A percentile compares a stretch with the other conserved stretches of the same genome.
Conservation (phyloP, 2,329 filamentous ascomycete species). For the Penicillium sp. region DNA sequence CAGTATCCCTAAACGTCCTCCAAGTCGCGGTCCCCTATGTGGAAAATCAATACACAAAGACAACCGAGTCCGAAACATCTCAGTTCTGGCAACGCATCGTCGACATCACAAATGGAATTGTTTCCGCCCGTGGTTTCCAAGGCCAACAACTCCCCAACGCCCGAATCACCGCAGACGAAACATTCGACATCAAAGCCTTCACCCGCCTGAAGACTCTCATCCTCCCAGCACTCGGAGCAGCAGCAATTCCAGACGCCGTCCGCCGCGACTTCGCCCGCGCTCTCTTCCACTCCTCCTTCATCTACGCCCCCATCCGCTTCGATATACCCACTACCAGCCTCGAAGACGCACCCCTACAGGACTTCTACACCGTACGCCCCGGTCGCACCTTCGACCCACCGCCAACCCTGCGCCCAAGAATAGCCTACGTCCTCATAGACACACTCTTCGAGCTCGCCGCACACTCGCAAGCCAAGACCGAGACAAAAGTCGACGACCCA, state of each 20-base stretch:
- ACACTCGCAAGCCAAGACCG: constrained; percentile 42
- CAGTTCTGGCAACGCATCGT: constrained; percentile 70
- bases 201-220: constrained; percentile 64
- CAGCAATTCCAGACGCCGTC: constrained; percentile 63
- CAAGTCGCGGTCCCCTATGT: constrained; percentile 63
- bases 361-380: constrained; percentile 63
- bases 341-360: constrained; percentile 53
- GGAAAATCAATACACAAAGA: constrained; percentile 39
- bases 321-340: constrained; percentile 52
- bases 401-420: constrained; percentile 64
- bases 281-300: constrained; percentile 77
- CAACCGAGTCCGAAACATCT: constrained; percentile 44
- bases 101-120: constrained; percentile 65
- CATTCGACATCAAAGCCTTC: constrained; percentile 78
- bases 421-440: constrained; percentile 77
- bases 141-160: constrained; percentile 38
- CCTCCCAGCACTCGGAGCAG: constrained; percentile 68
- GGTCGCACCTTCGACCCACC: constrained; percentile 70
- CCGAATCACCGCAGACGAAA: constrained; percentile 65
- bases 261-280: constrained; percentile 69
- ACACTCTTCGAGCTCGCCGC: constrained; percentile 71
- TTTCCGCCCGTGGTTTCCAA: constrained; percentile 61
- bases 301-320: constrained; percentile 67
- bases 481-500: not conserved
- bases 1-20: constrained; percentile 66